Conservation (phyloP, 1,139 yeast species). For the Yamadazyma atmosphaerica region DNA sequence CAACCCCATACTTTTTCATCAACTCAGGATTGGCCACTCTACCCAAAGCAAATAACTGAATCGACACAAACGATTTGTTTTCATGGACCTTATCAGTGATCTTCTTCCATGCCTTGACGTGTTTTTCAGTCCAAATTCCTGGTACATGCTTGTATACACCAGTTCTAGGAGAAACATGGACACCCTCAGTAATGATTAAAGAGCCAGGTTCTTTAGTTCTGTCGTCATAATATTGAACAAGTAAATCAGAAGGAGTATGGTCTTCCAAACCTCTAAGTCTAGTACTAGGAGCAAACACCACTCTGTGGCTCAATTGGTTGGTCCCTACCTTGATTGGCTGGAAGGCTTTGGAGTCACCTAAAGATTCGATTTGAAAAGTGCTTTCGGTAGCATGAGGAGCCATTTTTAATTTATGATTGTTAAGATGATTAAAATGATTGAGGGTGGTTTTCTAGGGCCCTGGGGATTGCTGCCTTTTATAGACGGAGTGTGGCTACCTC, state of each 20-base stretch:
- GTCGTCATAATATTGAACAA: conserved; percentile 50
- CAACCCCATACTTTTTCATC: conserved; percentile 34
- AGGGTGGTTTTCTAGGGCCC: too few relatives aligned
- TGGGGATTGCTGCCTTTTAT: too few relatives aligned
- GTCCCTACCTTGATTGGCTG: conserved; percentile 50
- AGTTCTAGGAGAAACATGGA: conserved; percentile 25
- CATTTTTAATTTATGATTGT: too few relatives aligned
- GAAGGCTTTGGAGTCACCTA: conserved; percentile 35
- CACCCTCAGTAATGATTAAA: conserved; percentile 26
- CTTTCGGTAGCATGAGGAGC: conserved; percentile 2
- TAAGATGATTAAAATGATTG: too few relatives aligned
- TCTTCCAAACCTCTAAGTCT: conserved; percentile 44
- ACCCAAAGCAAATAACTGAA: conserved; percentile 66
- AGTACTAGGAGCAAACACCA: conserved; percentile 57
- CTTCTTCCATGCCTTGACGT: conserved; percentile 49
- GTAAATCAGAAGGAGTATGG: conserved; percentile 47
- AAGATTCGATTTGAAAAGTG: conserved; percentile 4
- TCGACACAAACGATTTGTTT: conserved; percentile 49
- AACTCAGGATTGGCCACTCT: conserved; percentile 48
- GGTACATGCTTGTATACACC: conserved; percentile 50
- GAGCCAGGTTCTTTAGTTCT: conserved; percentile 54
- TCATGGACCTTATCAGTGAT: conserved; percentile 52
- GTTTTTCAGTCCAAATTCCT: conserved; percentile 51
- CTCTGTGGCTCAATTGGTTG: conserved; percentile 35
- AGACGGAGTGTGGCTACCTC: too few relatives aligned